A percentile compares a stretch with the other conserved stretches of the same genome.
phyloP scores from a whole-genome alignment of 768 basidiomycete genomes.

The Multifurca ochricompacta region DNA sequence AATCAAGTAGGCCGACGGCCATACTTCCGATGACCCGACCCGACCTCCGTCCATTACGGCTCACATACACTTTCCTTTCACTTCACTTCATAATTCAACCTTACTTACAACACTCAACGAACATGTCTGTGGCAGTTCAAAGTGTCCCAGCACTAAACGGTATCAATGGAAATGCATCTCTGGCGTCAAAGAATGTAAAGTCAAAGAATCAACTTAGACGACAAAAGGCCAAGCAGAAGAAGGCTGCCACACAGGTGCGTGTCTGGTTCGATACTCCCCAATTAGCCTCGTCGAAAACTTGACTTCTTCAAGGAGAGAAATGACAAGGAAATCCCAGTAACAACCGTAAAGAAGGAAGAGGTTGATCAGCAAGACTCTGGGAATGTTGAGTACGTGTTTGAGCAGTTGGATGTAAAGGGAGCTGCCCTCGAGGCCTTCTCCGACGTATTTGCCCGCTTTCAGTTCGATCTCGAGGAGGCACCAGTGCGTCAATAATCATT shows the following conservation, averaged over 20 bases:
- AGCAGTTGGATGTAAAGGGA: conserved; percentile 72
- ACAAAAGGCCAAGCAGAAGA: conserved; percentile 76
- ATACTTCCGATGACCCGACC: too few species aligned
- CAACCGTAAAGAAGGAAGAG: conserved; percentile 30
- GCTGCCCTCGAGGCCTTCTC: conserved; percentile 78
- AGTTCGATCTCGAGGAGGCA: conserved; percentile 52
- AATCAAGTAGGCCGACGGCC: too few species aligned
- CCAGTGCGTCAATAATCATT: conserved; percentile 43
- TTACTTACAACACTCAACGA: too few species aligned
- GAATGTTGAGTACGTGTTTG: conserved; percentile 80
- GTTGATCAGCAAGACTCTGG: conserved; percentile 25
- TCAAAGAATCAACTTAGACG: conserved; percentile 84
- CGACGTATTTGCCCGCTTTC: conserved; percentile 90
- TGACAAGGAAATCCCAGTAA: conserved; percentile 34
- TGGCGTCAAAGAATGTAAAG: conserved; percentile 45
- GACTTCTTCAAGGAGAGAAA: too few species aligned
- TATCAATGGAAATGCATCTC: conserved; percentile 29
- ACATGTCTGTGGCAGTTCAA: conserved; percentile 28
- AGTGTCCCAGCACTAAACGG: conserved; percentile 23
- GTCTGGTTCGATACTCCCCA: conserved; percentile 17
- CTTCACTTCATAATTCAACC: not conserved
- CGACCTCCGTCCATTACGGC: too few species aligned
- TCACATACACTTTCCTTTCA: not conserved
- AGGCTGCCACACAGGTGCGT: conserved; percentile 32
- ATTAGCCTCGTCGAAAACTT: not conserved